Evolutionary conservation across 768 basidiomycete genomes (phyloP).

Genomic region (Boletus sensibilis): DNA sequence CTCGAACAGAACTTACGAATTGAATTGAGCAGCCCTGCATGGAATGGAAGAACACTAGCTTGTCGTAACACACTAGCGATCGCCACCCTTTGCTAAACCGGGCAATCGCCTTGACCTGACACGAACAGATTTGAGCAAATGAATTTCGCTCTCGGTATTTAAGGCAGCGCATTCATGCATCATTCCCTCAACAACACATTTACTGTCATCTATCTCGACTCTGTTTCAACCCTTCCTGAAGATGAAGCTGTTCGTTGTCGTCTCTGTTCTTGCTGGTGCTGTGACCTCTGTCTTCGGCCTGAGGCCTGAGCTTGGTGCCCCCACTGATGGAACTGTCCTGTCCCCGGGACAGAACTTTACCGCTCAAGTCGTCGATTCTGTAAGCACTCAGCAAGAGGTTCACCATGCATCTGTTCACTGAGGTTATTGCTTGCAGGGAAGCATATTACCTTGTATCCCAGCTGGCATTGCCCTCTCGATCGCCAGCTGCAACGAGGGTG

Average conservation of each 20-base stretch:
- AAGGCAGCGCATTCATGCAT: neutral
- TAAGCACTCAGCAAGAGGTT: slow-evolving; percentile 4
- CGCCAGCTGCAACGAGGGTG: slow-evolving; percentile 15
- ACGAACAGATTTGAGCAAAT: no score
- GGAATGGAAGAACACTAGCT: no score
- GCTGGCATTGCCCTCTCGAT: slow-evolving; percentile 34
- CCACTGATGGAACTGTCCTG: slow-evolving; percentile 21
- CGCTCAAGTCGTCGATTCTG: slow-evolving; percentile 22
- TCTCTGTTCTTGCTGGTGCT: slow-evolving; percentile 6
- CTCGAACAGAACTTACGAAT: no score
- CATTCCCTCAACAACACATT: neutral
- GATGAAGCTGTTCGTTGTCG: slow-evolving; percentile 19
- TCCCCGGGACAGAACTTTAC: slow-evolving; percentile 17
- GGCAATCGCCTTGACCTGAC: no score
- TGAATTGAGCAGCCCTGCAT: no score
- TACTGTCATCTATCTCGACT: neutral
- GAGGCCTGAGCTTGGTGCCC: slow-evolving; percentile 28
- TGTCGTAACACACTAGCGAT: no score
- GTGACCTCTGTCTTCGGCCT: slow-evolving; percentile 20
- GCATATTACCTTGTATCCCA: slow-evolving; percentile 19
- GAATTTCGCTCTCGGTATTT: no score
- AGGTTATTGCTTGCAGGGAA: slow-evolving; percentile 8
- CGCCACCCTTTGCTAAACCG: no score
- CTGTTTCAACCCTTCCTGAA: neutral
- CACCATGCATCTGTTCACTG: neutral